phyloP scores from a whole-genome alignment of 148 eudicot genomes.

The Rhododendron griersonianum region DNA sequence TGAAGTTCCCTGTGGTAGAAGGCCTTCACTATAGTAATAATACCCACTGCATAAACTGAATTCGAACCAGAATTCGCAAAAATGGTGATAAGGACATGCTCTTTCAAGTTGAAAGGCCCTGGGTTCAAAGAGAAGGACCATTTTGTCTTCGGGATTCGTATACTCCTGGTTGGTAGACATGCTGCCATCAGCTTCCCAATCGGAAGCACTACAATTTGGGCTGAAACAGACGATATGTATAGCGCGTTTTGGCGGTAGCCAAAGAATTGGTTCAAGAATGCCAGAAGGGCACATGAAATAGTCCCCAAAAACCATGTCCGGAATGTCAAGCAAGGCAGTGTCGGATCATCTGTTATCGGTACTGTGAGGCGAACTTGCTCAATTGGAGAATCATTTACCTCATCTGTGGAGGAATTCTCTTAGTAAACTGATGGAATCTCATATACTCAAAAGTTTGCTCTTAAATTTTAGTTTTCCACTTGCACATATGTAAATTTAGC shows the following conservation, averaged over 20 bases:
- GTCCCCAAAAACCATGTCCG: conserved; percentile 48
- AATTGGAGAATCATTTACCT: conserved; percentile 43
- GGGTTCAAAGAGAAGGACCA: conserved; percentile 51
- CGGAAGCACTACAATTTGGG: conserved; percentile 46
- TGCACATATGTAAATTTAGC: background rate
- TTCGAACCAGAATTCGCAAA: conserved; percentile 43
- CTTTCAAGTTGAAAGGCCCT: conserved; percentile 55
- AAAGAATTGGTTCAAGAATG: conserved; percentile 46
- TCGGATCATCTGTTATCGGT: conserved; percentile 50
- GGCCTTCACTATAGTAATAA: conserved; percentile 47
- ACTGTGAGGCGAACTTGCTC: conserved; percentile 54
- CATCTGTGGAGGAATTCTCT: conserved; percentile 23
- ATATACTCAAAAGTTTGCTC: background rate
- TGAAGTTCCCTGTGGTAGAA: conserved; percentile 36
- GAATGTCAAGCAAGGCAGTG: conserved; percentile 44
- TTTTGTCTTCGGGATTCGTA: conserved; percentile 25
- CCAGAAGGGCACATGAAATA: conserved; percentile 30
- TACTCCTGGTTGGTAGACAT: conserved; percentile 26
- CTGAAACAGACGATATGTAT: conserved; percentile 42
- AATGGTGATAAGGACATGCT: conserved; percentile 49
- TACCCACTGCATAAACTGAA: conserved; percentile 38
- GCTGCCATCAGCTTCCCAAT: conserved; percentile 51
- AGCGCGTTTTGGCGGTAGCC: conserved; percentile 46
- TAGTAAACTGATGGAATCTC: background rate
- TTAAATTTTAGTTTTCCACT: background rate